These are phyloP conservation scores for Cyphellophora europaea DNA, from an alignment of 2,329 filamentous ascomycete species.

Conservation along the genomic window DNA sequence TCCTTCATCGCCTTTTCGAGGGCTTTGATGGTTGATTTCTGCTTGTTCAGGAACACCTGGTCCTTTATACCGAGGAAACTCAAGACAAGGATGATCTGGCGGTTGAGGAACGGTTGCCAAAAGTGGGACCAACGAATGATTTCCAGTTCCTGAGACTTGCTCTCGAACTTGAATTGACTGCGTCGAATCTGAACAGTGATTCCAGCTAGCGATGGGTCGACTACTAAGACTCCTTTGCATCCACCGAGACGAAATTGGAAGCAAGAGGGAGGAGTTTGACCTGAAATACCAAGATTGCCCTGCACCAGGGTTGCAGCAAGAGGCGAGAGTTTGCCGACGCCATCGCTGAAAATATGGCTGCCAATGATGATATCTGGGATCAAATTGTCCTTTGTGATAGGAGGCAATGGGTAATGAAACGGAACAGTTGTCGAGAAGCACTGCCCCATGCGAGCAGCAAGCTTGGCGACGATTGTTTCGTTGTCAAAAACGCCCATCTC, in stretches of 20 bases:
- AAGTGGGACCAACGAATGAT: constrained; percentile 74
- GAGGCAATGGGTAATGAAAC: constrained; percentile 25
- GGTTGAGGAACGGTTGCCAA: constrained; percentile 71
- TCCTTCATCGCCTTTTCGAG: constrained; percentile 63
- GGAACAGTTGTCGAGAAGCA: constrained; percentile 81
- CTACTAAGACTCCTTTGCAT: constrained; percentile 77
- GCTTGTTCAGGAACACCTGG: constrained; percentile 57
- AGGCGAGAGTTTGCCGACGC: constrained; percentile 82
- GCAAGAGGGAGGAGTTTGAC: constrained; percentile 58
- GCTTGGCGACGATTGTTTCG: constrained; percentile 79
- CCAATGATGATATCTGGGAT: constrained; percentile 64
- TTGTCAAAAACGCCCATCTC: constrained; percentile 82
- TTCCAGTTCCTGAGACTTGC: constrained; percentile 64
- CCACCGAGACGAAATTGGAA: constrained; percentile 90
- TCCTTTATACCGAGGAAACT: constrained; percentile 65
- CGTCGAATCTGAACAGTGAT: constrained; percentile 68
- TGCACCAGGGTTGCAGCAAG: constrained; percentile 67
- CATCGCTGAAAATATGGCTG: constrained; percentile 73
- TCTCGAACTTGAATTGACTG: constrained; percentile 81
- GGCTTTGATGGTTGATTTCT: constrained; percentile 58
- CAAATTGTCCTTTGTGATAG: constrained; percentile 34
- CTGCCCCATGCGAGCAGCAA: constrained; percentile 80
- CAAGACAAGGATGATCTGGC: constrained; percentile 82
- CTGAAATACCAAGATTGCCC: constrained; percentile 55
- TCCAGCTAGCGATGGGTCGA: constrained; percentile 59